Evolutionary conservation across 2,329 filamentous ascomycete species (phyloP).

Genomic region (Zymoseptoria brevis): DNA sequence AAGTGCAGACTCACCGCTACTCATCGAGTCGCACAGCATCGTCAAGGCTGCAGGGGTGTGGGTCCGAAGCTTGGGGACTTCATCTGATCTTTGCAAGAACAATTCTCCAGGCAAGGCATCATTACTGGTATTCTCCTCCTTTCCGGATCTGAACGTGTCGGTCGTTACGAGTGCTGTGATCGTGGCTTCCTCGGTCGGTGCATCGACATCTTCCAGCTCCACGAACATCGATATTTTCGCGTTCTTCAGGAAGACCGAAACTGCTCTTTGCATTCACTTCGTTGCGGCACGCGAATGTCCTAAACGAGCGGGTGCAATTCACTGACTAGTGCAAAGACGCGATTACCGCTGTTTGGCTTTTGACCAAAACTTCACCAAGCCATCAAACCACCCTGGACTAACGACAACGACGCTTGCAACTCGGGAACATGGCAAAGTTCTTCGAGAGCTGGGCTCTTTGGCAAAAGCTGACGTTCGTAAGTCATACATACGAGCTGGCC

Average conservation of each 20-base stretch:
- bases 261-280: no score
- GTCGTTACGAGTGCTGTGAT: background rate
- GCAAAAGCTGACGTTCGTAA: constrained; percentile 85
- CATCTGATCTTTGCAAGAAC: background rate
- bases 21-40: background rate
- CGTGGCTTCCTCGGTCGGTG: background rate
- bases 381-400: background rate
- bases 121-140: background rate
- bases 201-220: background rate
- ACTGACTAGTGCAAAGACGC: no score
- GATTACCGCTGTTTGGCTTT: no score
- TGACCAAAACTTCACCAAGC: background rate
- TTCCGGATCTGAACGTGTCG: background rate
- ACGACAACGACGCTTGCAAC: background rate
- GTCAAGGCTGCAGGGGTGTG: background rate
- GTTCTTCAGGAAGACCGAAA: no score
- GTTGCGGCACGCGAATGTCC: no score
- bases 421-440: constrained; percentile 24
- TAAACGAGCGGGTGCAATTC: no score
- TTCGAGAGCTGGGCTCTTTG: constrained; percentile 62
- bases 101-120: background rate
- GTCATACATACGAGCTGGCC: constrained; percentile 25
- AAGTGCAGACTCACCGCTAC: background rate
- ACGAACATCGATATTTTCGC: no score
- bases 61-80: background rate